phyloP scores from a whole-genome alignment of 331 rosid genomes.

The Cydonia oblonga region DNA sequence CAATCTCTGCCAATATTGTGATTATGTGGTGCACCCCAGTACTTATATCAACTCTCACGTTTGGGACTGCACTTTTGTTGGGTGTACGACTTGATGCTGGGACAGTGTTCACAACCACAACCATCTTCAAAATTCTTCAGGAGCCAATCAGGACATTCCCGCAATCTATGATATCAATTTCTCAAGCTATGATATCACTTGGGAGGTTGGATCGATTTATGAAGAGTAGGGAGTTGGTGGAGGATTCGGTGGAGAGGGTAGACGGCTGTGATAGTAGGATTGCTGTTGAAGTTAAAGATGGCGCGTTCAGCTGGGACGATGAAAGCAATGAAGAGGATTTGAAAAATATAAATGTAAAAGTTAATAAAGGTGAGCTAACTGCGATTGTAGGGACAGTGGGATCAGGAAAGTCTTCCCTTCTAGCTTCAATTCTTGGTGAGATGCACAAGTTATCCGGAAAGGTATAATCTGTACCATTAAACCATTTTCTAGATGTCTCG shows the following conservation, averaged over 20 bases:
- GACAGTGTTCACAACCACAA: slow-evolving; percentile 74
- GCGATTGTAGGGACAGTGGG: slow-evolving; percentile 91
- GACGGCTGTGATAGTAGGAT: slow-evolving; percentile 31
- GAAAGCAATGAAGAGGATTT: slow-evolving; percentile 40
- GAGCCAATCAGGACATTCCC: slow-evolving; percentile 80
- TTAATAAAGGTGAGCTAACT: slow-evolving; percentile 58
- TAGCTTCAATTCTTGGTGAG: slow-evolving; percentile 80
- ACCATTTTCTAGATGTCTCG: neutral
- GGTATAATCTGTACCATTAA: slow-evolving; percentile 34
- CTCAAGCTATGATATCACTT: slow-evolving; percentile 80
- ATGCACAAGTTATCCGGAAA: slow-evolving; percentile 71
- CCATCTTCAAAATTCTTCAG: slow-evolving; percentile 67
- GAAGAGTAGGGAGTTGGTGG: slow-evolving; percentile 54
- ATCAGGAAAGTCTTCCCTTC: slow-evolving; percentile 77
- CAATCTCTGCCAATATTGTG: slow-evolving; percentile 37
- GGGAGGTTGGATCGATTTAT: slow-evolving; percentile 72
- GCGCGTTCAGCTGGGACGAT: slow-evolving; percentile 77
- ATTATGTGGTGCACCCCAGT: slow-evolving; percentile 75
- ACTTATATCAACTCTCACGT: slow-evolving; percentile 58
- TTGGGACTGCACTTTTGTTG: slow-evolving; percentile 50
- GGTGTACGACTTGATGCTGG: slow-evolving; percentile 67
- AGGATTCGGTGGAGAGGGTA: slow-evolving; percentile 43
- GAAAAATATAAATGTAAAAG: slow-evolving; percentile 46
- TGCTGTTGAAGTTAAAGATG: slow-evolving; percentile 58
- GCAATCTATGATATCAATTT: slow-evolving; percentile 72